A percentile compares a stretch with the other conserved stretches of the same genome.
phyloP scores from a whole-genome alignment of 129 eudicot genomes.

The Rutidosis leptorrhynchoides region DNA sequence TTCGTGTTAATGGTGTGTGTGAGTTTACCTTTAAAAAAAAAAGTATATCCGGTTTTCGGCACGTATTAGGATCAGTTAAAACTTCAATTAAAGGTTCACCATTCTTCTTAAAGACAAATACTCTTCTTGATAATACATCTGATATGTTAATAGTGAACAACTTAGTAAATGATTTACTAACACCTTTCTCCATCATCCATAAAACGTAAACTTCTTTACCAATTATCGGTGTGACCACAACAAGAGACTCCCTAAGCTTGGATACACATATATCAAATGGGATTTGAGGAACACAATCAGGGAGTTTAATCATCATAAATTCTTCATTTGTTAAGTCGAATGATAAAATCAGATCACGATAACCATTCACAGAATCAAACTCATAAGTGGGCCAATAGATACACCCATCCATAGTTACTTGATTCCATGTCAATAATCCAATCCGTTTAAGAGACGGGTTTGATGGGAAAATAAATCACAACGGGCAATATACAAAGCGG shows the following conservation, averaged over 20 bases:
- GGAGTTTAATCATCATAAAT: neutral
- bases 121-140: neutral
- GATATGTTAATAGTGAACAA: neutral
- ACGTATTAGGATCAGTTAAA: neutral
- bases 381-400: neutral
- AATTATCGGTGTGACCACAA: neutral
- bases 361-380: neutral
- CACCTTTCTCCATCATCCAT: slow-evolving; percentile 1
- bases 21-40: too few relatives aligned
- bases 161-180: neutral
- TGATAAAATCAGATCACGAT: neutral
- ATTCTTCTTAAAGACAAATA: neutral
- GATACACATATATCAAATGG: neutral
- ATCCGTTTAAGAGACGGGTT: neutral
- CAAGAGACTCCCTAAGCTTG: slow-evolving; percentile 9
- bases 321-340: neutral
- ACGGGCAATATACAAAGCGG: too few relatives aligned
- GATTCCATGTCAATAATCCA: neutral
- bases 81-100: neutral
- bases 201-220: neutral
- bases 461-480: too few relatives aligned
- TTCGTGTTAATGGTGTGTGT: too few relatives aligned
- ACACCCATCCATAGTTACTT: neutral
- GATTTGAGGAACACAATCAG: neutral
- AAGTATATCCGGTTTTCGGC: neutral